Evolutionary conservation across 345 rosid genomes (phyloP).

Genomic region (Eucalyptus virginea): DNA sequence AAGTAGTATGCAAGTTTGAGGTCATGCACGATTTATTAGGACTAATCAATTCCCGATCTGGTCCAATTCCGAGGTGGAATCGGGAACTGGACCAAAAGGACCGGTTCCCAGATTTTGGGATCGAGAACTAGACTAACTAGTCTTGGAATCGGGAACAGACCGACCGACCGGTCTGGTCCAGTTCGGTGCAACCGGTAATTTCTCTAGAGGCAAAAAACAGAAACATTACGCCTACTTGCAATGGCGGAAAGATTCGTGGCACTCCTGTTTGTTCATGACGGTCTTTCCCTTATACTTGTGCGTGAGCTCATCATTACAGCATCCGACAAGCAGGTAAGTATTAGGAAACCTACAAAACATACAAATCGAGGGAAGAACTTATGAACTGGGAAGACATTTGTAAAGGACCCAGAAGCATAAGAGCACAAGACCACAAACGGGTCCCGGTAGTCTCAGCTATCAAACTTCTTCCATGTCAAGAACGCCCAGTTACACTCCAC

Average conservation of each 20-base stretch:
- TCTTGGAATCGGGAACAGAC: accelerated
- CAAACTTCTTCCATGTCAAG: background rate
- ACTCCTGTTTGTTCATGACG: slow-evolving; percentile 71
- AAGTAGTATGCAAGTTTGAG: background rate
- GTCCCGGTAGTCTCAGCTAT: background rate
- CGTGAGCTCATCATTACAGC: slow-evolving; percentile 77
- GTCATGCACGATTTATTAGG: background rate
- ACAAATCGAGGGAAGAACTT: background rate
- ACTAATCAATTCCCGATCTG: too few species aligned
- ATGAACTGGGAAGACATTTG: background rate
- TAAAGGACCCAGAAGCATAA: background rate
- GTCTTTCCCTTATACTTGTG: slow-evolving; percentile 82
- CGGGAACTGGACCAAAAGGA: accelerated
- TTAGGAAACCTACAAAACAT: slow-evolving; percentile 52
- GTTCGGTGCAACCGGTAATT: too few species aligned
- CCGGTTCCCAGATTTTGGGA: accelerated
- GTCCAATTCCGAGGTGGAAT: accelerated
- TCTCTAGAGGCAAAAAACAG: background rate
- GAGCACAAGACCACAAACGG: background rate
- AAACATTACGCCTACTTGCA: slow-evolving; percentile 45
- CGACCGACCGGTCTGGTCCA: accelerated
- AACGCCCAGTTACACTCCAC: background rate
- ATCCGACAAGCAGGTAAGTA: slow-evolving; percentile 78
- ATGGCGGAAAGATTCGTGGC: slow-evolving; percentile 86
- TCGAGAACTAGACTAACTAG: accelerated